phyloP scores from a whole-genome alignment of 2,329 filamentous ascomycete genomes.

The Pyrenophora seminiperda region DNA sequence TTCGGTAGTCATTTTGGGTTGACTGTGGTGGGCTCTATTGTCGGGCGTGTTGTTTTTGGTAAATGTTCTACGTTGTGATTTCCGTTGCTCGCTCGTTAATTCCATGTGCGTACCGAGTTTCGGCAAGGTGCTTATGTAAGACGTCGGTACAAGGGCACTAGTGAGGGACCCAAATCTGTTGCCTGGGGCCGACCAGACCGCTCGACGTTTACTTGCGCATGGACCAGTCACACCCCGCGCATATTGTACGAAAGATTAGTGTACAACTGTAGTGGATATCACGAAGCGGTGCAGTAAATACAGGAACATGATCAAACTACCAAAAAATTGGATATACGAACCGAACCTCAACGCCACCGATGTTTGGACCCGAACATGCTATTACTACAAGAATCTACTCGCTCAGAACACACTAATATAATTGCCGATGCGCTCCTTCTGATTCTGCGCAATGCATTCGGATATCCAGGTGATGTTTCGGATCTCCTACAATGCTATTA shows the following conservation, averaged over 20 bases:
- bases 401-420: constrained; percentile 89
- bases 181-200: no score
- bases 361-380: constrained; percentile 35
- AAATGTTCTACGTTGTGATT: background rate
- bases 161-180: no score
- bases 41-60: no score
- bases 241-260: background rate
- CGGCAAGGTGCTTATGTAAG: constrained; percentile 14
- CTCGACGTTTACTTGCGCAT: no score
- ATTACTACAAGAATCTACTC: constrained; percentile 27
- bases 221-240: no score
- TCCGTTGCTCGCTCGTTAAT: constrained; percentile 3
- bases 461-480: constrained; percentile 99
- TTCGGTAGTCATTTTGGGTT: constrained; percentile 13
- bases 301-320: constrained; percentile 27
- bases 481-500: constrained; percentile 73
- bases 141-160: background rate
- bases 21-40: constrained; percentile 3
- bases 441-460: constrained; percentile 99
- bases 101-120: constrained; percentile 11
- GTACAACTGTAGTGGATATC: no score
- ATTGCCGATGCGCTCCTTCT: constrained; percentile 98
- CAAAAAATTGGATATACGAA: constrained; percentile 39
- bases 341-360: constrained; percentile 37
- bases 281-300: no score